Conservation (phyloP, 2,329 filamentous ascomycete genomes). For the Fusarium robinianum region DNA sequence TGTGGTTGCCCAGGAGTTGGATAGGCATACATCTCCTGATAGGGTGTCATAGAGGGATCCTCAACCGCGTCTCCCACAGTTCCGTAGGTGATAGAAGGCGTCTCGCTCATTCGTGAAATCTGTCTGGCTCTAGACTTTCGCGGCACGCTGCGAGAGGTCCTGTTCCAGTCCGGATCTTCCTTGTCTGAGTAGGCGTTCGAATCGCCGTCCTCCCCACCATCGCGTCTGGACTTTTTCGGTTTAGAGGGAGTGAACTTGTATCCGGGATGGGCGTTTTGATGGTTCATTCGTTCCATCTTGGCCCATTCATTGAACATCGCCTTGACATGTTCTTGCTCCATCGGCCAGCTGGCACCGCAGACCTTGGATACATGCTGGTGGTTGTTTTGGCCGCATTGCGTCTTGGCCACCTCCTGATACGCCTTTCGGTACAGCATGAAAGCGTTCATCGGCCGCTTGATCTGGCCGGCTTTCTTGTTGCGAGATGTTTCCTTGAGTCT, state of each 20-base stretch:
- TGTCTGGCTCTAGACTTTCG: slow-evolving; percentile 21
- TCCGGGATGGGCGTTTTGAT: slow-evolving; percentile 80
- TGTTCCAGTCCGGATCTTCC: slow-evolving; percentile 31
- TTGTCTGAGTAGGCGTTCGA: slow-evolving; percentile 21
- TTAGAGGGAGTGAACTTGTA: slow-evolving; percentile 96
- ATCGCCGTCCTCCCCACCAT: slow-evolving; percentile 30
- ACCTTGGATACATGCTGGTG: slow-evolving; percentile 90
- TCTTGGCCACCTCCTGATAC: slow-evolving; percentile 84
- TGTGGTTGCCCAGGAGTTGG: slow-evolving; percentile 16
- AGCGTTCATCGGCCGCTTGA: slow-evolving; percentile 94
- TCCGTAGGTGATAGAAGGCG: slow-evolving; percentile 23
- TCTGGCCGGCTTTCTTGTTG: slow-evolving; percentile 72
- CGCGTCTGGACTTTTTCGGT: slow-evolving; percentile 48
- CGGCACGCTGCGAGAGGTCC: slow-evolving; percentile 2
- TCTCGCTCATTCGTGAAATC: slow-evolving; percentile 24
- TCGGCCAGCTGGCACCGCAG: slow-evolving; percentile 84
- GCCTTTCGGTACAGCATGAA: slow-evolving; percentile 98
- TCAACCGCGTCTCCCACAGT: slow-evolving; percentile 5
- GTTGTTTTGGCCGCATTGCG: slow-evolving; percentile 82
- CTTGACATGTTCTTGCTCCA: slow-evolving; percentile 75
- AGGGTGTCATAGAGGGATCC: slow-evolving; percentile 10
- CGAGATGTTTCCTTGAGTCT: slow-evolving; percentile 68
- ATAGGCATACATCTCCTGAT: slow-evolving; percentile 22
- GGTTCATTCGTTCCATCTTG: slow-evolving; percentile 79
- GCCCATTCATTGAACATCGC: slow-evolving; percentile 80